A percentile compares a stretch with the other conserved stretches of the same genome.
These are phyloP conservation scores for Hydnum rufescens DNA, from an alignment of 768 basidiomycete species.

Conservation along the genomic window DNA sequence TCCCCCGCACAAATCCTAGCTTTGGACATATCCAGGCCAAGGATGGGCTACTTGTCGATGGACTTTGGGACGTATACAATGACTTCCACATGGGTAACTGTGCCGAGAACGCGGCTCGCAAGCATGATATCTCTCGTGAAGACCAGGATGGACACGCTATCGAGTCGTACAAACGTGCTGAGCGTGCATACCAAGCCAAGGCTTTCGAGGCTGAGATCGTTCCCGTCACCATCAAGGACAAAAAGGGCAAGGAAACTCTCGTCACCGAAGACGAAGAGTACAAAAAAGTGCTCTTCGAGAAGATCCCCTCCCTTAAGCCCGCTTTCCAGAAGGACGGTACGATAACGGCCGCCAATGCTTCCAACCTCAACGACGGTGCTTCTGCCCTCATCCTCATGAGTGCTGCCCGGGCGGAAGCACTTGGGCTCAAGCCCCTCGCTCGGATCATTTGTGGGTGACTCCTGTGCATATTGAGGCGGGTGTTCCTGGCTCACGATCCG, in stretches of 20 bases:
- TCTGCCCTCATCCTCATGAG: slow-evolving; percentile 91
- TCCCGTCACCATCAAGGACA: slow-evolving; percentile 77
- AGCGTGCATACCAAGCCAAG: slow-evolving; percentile 73
- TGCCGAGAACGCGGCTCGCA: slow-evolving; percentile 68
- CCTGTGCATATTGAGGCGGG: slow-evolving; percentile 2
- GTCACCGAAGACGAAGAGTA: slow-evolving; percentile 95
- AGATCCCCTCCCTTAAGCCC: slow-evolving; percentile 71
- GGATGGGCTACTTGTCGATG: slow-evolving; percentile 82
- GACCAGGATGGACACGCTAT: slow-evolving; percentile 80
- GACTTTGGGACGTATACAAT: slow-evolving; percentile 95
- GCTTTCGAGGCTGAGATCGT: slow-evolving; percentile 75
- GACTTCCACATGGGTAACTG: slow-evolving; percentile 98
- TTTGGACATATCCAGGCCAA: slow-evolving; percentile 80
- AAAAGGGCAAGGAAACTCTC: slow-evolving; percentile 72
- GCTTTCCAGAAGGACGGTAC: slow-evolving; percentile 77
- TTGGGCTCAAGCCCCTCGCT: slow-evolving; percentile 83
- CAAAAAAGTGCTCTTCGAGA: slow-evolving; percentile 90
- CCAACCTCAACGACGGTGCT: slow-evolving; percentile 87
- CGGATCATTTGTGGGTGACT: slow-evolving; percentile 66
- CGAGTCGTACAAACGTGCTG: slow-evolving; percentile 87
- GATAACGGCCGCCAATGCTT: slow-evolving; percentile 95
- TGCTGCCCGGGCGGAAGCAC: slow-evolving; percentile 76
- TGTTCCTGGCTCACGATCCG: slow-evolving; percentile 6
- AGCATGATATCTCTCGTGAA: slow-evolving; percentile 68
- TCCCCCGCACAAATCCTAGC: slow-evolving; percentile 57